These are phyloP conservation scores for Cladophialophora immunda DNA, from an alignment of 2,329 filamentous ascomycete genomes.

Conservation along the genomic window DNA sequence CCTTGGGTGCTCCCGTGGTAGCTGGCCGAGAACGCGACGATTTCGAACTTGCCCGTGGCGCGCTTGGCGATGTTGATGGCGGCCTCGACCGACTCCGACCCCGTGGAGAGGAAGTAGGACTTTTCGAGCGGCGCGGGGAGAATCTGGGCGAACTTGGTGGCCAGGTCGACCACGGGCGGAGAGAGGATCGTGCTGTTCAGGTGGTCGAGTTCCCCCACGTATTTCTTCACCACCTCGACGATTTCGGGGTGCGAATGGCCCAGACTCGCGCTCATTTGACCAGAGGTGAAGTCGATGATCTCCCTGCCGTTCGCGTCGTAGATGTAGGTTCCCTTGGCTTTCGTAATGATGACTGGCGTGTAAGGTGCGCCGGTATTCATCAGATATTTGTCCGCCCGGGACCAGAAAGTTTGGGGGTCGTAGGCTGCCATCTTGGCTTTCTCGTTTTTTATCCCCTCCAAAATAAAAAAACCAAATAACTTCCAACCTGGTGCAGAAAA, in stretches of 20 bases:
- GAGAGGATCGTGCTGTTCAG: constrained; percentile 67
- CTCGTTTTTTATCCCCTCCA: too few species aligned
- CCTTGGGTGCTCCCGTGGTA: constrained; percentile 70
- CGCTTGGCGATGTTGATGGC: constrained; percentile 71
- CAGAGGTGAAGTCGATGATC: constrained; percentile 68
- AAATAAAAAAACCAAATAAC: not conserved
- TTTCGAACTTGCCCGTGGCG: constrained; percentile 71
- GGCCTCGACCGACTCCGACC: constrained; percentile 67
- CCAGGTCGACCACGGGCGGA: constrained; percentile 65
- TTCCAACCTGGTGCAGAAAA: too few species aligned
- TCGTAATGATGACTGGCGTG: constrained; percentile 62
- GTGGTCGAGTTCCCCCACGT: constrained; percentile 64
- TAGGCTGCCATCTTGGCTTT: too few species aligned
- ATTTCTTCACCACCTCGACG: constrained; percentile 59
- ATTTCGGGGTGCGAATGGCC: constrained; percentile 68
- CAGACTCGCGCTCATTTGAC: constrained; percentile 67
- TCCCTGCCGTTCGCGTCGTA: constrained; percentile 54
- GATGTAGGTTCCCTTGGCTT: constrained; percentile 53
- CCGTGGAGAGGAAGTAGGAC: constrained; percentile 67
- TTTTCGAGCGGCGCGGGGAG: constrained; percentile 62
- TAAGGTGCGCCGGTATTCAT: constrained; percentile 52
- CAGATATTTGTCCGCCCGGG: constrained; percentile 4
- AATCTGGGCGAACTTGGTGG: constrained; percentile 58
- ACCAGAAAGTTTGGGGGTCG: not conserved
- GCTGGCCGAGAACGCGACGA: constrained; percentile 66